phyloP scores from a whole-genome alignment of 371 early-diverging fungal species.

The Circinella umbellata region DNA sequence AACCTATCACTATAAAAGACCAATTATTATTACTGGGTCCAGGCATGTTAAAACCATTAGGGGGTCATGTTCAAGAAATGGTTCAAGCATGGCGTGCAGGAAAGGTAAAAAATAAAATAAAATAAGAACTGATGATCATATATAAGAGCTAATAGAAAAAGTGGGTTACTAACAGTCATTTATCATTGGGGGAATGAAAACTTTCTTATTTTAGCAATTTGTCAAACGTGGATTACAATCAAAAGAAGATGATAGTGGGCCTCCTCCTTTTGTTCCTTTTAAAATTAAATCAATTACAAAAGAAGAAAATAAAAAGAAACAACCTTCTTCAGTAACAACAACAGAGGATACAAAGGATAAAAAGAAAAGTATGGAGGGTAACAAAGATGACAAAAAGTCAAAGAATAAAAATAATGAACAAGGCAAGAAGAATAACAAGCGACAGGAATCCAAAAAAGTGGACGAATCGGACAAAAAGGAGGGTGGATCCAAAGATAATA shows the following conservation, averaged over 20 bases:
- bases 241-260: conserved; percentile 24
- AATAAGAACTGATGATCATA: neutral
- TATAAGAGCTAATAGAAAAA: too few relatives aligned
- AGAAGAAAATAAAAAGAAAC: neutral
- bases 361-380: conserved; percentile 3
- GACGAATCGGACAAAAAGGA: conserved; percentile 6
- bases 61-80: conserved; percentile 49
- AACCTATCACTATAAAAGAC: conserved; percentile 38
- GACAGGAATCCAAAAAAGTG: neutral
- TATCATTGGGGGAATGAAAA: too few relatives aligned
- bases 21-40: conserved; percentile 39
- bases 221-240: conserved; percentile 31
- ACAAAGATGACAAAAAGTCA: neutral
- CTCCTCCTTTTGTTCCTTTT: conserved; percentile 51
- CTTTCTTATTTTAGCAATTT: conserved; percentile 34
- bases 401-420: neutral
- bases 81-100: conserved; percentile 53
- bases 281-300: conserved; percentile 30
- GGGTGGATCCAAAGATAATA: conserved; percentile 6
- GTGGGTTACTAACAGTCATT: neutral
- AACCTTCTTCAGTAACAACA: neutral
- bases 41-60: conserved; percentile 38
- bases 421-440: conserved; percentile 1
- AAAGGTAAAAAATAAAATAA: conserved; percentile 30
- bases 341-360: neutral